Base-by-base conservation (phyloP, 768 basidiomycete species). In the Albatrellus ellisii region DNA sequence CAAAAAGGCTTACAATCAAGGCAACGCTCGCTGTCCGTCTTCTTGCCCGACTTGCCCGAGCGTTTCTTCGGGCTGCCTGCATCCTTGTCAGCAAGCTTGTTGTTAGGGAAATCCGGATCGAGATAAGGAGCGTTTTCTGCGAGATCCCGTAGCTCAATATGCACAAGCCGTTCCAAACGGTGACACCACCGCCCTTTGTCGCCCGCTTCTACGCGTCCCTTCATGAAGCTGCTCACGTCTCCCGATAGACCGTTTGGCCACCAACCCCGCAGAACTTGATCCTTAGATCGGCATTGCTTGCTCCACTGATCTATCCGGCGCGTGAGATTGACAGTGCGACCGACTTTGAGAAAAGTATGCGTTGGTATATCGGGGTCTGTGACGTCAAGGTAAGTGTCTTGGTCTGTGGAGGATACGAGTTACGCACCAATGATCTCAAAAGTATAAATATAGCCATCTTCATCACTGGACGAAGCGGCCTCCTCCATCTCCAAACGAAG, bases 221-320 rank as follows among this genome's bases (percentile, higher is more conserved):
- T 71, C 20, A 83, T 54, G 46, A 72, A 75, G 34, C 34, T 36
- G 14, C 51, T 58, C 11, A 50, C 51, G 27, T 57, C 57, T 32
- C 58, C 57, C 41, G 67, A 66, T 22, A 66, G 63, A 24, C 63
- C 64, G 17, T 70, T 71, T 1, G 87, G 87, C 67, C 77, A 86
- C 62, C 71, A 81, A 1, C 83, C 84, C 33, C 82, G 69, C 12
- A 83, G 59, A 27, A 85, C 70, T 39, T 79, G 81, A 49, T 77
- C 72, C 56, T 80, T 83, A 6, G 82, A 83, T 4, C 73, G 73
- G 46, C 87, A 90, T 51, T 85, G 82, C 51, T 80, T 87, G 17
- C 67, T 67, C 87, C 87, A 89, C 51, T 90, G 70, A 54, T 79
- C 75, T 35, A 87, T 66, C 24, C 87, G 68, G 51, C 78, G 79